Base-by-base conservation (phyloP, 768 basidiomycete species). In the Astraeus odoratus region DNA sequence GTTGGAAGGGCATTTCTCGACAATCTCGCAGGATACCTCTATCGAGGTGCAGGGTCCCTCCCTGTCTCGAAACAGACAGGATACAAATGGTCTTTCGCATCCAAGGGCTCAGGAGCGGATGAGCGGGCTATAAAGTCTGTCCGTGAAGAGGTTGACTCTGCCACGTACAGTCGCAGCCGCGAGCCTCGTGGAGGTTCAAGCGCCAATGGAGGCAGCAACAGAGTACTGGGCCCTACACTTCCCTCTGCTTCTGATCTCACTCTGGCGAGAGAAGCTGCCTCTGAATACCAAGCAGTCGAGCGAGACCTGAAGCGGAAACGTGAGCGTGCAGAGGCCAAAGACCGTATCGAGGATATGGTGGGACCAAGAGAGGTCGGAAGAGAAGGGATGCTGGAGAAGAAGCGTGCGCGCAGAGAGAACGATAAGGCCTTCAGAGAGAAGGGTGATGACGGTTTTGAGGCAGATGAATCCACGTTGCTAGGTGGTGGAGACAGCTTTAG, bases 341-440 rank as follows among this genome's bases (percentile, higher is more conserved):
- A 85, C 3, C 70, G 79, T 30, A 44, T 87, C 12, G 87, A 92
- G 56, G 88, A 93, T 24, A 66, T 81, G 63, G 81, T 86, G 1
- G 83, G 84, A 8, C 88, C 91, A n/a, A 80, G 80, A 52, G 75
- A 79, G 48, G 80, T 86, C 4, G 93, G 93, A 1, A 71, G 80
- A 43, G 93, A 94, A 52, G 86, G 81, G 2, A 79, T 85, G 76
- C 60, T 93, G 49, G 93, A 94, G 69, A 92, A 92, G 71, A 89
- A 91, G 63, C 69, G 79, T 24, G 81, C 78, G 30, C 75, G 72
- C 50, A 72, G 90, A 50, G 89, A 88, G 51, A 68, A 68, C 12
- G 86, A 94, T 63, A 69, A 75, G 30, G 61, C 78, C 2, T 88
- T 83, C 60, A 71, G 84, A 43, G 87, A 90, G 35, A 70, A 68